phyloP scores from a whole-genome alignment of 2,329 filamentous ascomycete genomes.

The Phyllosticta capitalensis region DNA sequence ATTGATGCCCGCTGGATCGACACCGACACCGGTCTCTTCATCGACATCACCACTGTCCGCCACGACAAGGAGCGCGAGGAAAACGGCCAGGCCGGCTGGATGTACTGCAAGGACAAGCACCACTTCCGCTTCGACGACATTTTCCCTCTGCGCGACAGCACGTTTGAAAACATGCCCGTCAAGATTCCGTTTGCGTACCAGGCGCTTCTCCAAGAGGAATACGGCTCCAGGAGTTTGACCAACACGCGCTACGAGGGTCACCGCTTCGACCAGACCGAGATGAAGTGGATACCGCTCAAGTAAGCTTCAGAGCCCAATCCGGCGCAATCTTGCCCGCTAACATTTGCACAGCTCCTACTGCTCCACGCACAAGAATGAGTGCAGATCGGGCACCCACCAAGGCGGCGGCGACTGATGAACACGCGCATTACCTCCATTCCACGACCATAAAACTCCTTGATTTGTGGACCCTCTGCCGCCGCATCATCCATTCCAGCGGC shows the following conservation, averaged over 20 bases:
- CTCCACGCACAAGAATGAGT: slow-evolving; percentile 10
- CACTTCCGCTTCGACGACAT: slow-evolving; percentile 44
- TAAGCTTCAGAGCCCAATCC: not conserved
- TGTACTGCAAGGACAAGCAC: slow-evolving; percentile 51
- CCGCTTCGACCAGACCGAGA: slow-evolving; percentile 26
- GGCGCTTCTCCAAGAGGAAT: slow-evolving; percentile 45
- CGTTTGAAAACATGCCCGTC: slow-evolving; percentile 44
- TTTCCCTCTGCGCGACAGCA: slow-evolving; percentile 46
- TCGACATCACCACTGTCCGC: slow-evolving; percentile 51
- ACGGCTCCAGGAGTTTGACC: slow-evolving; percentile 41
- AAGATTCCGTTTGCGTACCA: slow-evolving; percentile 50
- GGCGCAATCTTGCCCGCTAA: not conserved
- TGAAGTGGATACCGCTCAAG: slow-evolving; percentile 19
- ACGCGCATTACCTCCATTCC: not conserved
- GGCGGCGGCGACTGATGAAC: slow-evolving; percentile 1
- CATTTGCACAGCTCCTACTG: slow-evolving; percentile 7
- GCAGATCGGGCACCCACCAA: slow-evolving; percentile 6
- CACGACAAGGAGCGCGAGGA: slow-evolving; percentile 33
- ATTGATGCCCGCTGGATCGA: slow-evolving; percentile 56
- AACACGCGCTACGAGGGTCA: slow-evolving; percentile 37
- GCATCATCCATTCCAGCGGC: not conserved
- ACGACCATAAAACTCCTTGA: not conserved
- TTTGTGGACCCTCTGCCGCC: not conserved
- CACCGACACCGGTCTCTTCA: slow-evolving; percentile 48
- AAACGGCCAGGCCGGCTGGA: slow-evolving; percentile 30